phyloP scores from a whole-genome alignment of 2,329 filamentous ascomycete species.

The Xylaria sp. region DNA sequence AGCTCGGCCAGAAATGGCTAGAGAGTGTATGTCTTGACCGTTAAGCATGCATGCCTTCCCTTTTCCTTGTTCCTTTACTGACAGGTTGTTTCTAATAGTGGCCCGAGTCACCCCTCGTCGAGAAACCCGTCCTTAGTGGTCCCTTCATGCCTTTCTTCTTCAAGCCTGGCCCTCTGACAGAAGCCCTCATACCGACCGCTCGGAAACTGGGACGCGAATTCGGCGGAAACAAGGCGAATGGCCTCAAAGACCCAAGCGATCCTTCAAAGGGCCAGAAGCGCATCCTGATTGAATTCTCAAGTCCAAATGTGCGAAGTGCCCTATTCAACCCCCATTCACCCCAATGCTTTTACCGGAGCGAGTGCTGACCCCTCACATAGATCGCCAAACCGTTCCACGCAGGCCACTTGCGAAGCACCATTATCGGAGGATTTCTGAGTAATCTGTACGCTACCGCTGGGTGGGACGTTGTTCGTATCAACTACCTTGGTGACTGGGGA shows the following conservation, averaged over 20 bases:
- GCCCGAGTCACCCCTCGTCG: slow-evolving; percentile 77
- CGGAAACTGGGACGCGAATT: slow-evolving; percentile 70
- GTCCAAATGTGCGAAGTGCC: slow-evolving; percentile 69
- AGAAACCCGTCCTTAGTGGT: slow-evolving; percentile 74
- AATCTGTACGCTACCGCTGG: slow-evolving; percentile 76
- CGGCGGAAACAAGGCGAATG: slow-evolving; percentile 71
- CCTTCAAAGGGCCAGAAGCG: slow-evolving; percentile 55
- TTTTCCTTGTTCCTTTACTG: slow-evolving; percentile 11
- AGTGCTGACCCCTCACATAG: slow-evolving; percentile 22
- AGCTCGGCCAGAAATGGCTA: slow-evolving; percentile 70
- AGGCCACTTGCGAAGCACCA: slow-evolving; percentile 79
- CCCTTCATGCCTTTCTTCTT: slow-evolving; percentile 85
- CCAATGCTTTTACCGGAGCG: slow-evolving; percentile 60
- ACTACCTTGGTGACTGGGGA: slow-evolving; percentile 84
- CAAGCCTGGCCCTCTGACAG: slow-evolving; percentile 73
- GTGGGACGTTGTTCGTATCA: slow-evolving; percentile 77
- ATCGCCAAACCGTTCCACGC: slow-evolving; percentile 78
- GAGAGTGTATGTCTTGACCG: slow-evolving; percentile 60
- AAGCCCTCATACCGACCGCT: slow-evolving; percentile 76
- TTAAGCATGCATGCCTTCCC: slow-evolving; percentile 24
- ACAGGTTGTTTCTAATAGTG: slow-evolving; percentile 49
- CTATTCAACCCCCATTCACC: slow-evolving; percentile 66
- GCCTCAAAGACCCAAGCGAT: slow-evolving; percentile 63
- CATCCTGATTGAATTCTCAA: slow-evolving; percentile 78
- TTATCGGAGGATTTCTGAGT: slow-evolving; percentile 78